A percentile compares a stretch with the other conserved stretches of the same genome.
These are phyloP conservation scores for Kingdonia uniflora DNA, from an alignment of 164 flowering plant genomes.

Conservation along the genomic window DNA sequence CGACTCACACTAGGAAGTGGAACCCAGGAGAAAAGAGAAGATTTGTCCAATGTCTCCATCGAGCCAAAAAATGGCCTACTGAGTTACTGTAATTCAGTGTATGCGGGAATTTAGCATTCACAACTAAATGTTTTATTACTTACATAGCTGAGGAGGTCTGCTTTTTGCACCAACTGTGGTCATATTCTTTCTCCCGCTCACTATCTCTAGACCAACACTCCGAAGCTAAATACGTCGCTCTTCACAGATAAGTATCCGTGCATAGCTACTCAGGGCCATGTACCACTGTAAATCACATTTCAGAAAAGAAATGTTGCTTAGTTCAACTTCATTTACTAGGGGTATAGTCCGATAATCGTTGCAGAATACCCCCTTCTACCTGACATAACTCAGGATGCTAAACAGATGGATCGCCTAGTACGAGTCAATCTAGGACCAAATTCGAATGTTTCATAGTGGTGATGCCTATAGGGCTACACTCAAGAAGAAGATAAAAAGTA, in stretches of 20 bases:
- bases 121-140: conserved; percentile 16
- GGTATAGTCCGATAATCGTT: too few species aligned
- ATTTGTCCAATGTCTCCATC: not conserved
- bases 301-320: conserved; percentile 5
- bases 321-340: not conserved
- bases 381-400: too few species aligned
- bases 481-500: not conserved
- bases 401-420: not conserved
- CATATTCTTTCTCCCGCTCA: conserved; percentile 73
- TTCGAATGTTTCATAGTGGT: too few species aligned
- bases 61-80: not conserved
- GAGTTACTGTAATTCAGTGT: too few species aligned
- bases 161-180: conserved; percentile 24
- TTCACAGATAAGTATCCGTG: conserved; percentile 74
- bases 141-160: conserved; percentile 68
- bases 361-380: too few species aligned
- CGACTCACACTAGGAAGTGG: not conserved
- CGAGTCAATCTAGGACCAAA: too few species aligned
- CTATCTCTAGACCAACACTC: conserved; percentile 71
- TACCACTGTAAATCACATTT: conserved; percentile 55
- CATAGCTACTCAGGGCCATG: conserved; percentile 85
- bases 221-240: conserved; percentile 77
- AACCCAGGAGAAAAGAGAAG: not conserved
- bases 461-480: too few species aligned
- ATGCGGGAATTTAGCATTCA: too few species aligned